Conservation (phyloP, 495 filamentous ascomycete species). For the Aspergillus ostianus region DNA sequence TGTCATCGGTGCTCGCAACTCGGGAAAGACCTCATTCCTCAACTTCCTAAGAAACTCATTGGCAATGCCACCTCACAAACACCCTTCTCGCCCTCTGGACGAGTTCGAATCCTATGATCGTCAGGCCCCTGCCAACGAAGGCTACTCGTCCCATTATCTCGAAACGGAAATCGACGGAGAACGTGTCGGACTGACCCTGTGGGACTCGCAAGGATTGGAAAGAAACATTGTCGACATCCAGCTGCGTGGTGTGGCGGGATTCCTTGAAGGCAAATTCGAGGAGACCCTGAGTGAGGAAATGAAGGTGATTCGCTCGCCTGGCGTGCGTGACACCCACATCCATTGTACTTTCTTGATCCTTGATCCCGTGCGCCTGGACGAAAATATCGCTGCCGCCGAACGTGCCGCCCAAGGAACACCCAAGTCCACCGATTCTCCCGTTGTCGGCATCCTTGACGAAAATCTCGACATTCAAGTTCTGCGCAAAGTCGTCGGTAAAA, state of each 20-base stretch:
- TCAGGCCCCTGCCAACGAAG: slow-evolving; percentile 49
- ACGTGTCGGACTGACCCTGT: slow-evolving; percentile 87
- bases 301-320: slow-evolving; percentile 91
- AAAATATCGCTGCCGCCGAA: slow-evolving; percentile 71
- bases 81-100: slow-evolving; percentile 51
- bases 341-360: slow-evolving; percentile 93
- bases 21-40: slow-evolving; percentile 95
- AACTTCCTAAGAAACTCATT: slow-evolving; percentile 88
- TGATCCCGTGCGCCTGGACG: slow-evolving; percentile 82
- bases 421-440: slow-evolving; percentile 45
- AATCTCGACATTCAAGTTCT: slow-evolving; percentile 89
- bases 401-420: slow-evolving; percentile 54
- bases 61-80: slow-evolving; percentile 74
- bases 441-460: slow-evolving; percentile 72
- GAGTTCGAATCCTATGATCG: slow-evolving; percentile 44
- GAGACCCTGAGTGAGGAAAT: slow-evolving; percentile 97
- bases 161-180: slow-evolving; percentile 95
- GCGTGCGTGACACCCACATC: slow-evolving; percentile 93
- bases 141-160: slow-evolving; percentile 82
- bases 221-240: slow-evolving; percentile 92
- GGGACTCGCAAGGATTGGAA: slow-evolving; percentile 94
- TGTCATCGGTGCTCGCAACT: slow-evolving; percentile 82
- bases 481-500: slow-evolving; percentile 86
- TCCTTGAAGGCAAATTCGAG: slow-evolving; percentile 97
- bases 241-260: slow-evolving; percentile 82